Conservation (phyloP, 225 moss, liverwort and hornwort species). For the Bryoerythrophyllum caledonicum region DNA sequence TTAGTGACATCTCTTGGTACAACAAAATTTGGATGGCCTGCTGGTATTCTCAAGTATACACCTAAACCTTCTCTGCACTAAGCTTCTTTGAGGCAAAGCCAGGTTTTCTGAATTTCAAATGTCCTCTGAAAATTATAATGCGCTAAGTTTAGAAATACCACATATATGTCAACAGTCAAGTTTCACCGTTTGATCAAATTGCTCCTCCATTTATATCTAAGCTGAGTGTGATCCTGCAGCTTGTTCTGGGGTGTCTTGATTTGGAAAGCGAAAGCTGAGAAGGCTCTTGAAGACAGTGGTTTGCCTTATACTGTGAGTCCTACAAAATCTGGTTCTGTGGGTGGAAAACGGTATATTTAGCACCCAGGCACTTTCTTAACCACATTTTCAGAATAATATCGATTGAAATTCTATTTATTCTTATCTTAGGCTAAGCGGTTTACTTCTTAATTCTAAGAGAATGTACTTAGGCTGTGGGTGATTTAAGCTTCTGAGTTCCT, state of each 20-base stretch:
- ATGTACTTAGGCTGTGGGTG: neutral
- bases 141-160: neutral
- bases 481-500: constrained; percentile 3
- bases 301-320: constrained; percentile 67
- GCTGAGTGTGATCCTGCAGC: constrained; percentile 33
- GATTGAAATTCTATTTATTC: neutral
- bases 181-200: neutral
- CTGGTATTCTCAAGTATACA: constrained; percentile 64
- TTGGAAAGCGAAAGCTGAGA: constrained; percentile 84
- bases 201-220: neutral
- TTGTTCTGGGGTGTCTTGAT: constrained; percentile 83
- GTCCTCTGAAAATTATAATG: constrained; percentile 7
- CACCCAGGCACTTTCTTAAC: neutral
- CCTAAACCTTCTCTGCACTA: neutral
- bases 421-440: neutral
- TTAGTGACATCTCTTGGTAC: constrained; percentile 77
- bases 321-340: neutral
- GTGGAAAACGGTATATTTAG: neutral
- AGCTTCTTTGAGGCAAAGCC: constrained; percentile 2
- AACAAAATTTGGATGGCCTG: constrained; percentile 77
- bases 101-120: neutral
- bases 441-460: neutral
- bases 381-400: too few species aligned
- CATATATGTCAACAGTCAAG: neutral
- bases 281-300: constrained; percentile 62